Percentiles rank a stretch among this genome's conserved stretches.
Evolutionary conservation across 2,329 filamentous ascomycete species (phyloP).

Genomic region (Teratosphaeriaceae sp.): DNA sequence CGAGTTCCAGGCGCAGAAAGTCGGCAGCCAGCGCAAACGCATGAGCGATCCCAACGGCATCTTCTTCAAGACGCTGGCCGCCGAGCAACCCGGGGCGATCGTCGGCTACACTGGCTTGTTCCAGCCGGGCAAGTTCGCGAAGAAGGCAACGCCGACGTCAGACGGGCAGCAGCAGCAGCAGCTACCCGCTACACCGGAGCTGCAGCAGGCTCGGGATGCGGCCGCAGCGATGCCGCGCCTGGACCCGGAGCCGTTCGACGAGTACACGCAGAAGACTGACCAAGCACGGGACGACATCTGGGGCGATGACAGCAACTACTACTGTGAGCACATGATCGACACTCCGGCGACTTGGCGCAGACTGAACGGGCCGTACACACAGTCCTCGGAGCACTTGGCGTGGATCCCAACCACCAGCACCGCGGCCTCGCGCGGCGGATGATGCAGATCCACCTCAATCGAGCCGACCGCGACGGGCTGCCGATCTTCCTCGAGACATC

Average conservation of each 20-base stretch:
- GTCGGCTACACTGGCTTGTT: conserved; percentile 8
- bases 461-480: conserved; percentile 14
- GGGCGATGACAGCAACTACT: conserved; percentile 4
- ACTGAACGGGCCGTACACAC: not conserved
- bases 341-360: not conserved
- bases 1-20: conserved; percentile 1
- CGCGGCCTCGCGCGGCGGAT: conserved; percentile 15
- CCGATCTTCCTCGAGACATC: conserved; percentile 16
- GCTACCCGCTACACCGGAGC: not conserved
- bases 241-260: conserved; percentile 1
- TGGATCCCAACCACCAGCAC: conserved; percentile 16
- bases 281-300: conserved; percentile 3
- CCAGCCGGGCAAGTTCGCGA: not conserved
- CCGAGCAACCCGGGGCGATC: not conserved
- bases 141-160: not conserved
- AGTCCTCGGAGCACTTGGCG: conserved; percentile 10
- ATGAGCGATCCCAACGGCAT: not conserved
- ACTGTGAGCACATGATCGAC: no score
- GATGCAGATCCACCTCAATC: conserved; percentile 14
- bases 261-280: conserved; percentile 1
- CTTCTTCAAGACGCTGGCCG: conserved; percentile 1
- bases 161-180: not conserved
- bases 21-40: not conserved
- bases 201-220: not conserved
- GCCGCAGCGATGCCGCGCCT: no score